phyloP scores from a whole-genome alignment of 2,329 filamentous ascomycete species.

The Fusarium siculi region DNA sequence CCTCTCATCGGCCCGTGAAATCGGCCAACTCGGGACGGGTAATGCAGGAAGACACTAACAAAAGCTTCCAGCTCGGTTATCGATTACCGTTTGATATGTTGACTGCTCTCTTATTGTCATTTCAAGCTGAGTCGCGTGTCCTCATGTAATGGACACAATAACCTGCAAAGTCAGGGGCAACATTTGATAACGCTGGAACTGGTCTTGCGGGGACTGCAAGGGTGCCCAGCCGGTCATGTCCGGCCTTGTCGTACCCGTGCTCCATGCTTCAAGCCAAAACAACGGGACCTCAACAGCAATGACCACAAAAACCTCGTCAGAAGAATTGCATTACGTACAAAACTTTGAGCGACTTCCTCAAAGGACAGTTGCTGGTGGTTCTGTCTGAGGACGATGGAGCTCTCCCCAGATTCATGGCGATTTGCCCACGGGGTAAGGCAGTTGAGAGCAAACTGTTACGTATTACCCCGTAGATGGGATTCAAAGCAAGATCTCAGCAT shows the following conservation, averaged over 20 bases:
- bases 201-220: constrained; percentile 30
- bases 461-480: constrained; percentile 38
- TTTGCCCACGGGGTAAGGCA: constrained; percentile 41
- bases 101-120: background rate
- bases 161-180: constrained; percentile 23
- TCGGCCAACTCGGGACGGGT: background rate
- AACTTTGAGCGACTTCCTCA: constrained; percentile 27
- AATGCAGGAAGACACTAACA: background rate
- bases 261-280: constrained; percentile 25
- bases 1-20: constrained; percentile 11
- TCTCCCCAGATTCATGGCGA: constrained; percentile 39
- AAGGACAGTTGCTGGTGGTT: constrained; percentile 9
- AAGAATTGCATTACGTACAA: constrained; percentile 43
- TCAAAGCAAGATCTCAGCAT: constrained; percentile 20
- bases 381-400: constrained; percentile 34
- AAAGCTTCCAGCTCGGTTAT: background rate
- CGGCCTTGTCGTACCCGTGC: constrained; percentile 22
- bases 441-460: constrained; percentile 40
- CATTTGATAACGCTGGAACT: constrained; percentile 21
- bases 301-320: constrained; percentile 21
- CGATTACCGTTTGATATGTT: background rate
- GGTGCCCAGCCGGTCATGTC: constrained; percentile 39
- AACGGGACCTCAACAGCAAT: constrained; percentile 21
- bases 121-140: background rate
- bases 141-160: background rate